Evolutionary conservation across 1,284 basidiomycete genomes (phyloP).

Genomic region (Ceratobasidium theobromae): DNA sequence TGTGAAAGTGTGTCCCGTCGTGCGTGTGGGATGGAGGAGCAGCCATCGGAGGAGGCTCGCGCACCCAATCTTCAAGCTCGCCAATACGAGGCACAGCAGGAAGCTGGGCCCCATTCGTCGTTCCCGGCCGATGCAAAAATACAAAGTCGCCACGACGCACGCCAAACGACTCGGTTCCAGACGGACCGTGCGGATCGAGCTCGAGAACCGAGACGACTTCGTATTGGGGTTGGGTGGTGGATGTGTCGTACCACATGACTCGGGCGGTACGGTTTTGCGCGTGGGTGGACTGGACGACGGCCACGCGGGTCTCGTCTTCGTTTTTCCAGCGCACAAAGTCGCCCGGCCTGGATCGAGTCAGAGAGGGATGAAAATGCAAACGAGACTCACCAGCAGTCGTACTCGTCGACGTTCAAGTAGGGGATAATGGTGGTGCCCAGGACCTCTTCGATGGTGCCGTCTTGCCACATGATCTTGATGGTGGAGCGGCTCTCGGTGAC

Average conservation of each 20-base stretch:
- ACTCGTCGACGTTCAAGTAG: conserved; percentile 80
- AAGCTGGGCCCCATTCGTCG: conserved; percentile 64
- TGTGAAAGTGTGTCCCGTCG: conserved; percentile 46
- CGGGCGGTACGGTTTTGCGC: conserved; percentile 40
- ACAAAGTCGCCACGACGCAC: conserved; percentile 83
- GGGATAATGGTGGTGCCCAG: conserved; percentile 71
- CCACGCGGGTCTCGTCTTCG: conserved; percentile 66
- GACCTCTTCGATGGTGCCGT: conserved; percentile 65
- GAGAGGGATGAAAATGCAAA: not conserved
- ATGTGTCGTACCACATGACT: conserved; percentile 38
- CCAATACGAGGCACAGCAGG: conserved; percentile 75
- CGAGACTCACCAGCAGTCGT: conserved; percentile 72
- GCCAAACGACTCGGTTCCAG: conserved; percentile 63
- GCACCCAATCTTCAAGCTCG: conserved; percentile 75
- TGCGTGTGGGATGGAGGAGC: conserved; percentile 41
- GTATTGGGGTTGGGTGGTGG: not conserved
- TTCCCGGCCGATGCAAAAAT: conserved; percentile 67
- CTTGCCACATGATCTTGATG: conserved; percentile 85
- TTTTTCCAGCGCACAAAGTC: conserved; percentile 87
- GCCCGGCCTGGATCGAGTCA: conserved; percentile 65
- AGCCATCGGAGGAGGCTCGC: conserved; percentile 53
- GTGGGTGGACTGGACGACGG: conserved; percentile 64
- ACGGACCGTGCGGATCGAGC: conserved; percentile 75
- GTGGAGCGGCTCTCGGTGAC: conserved; percentile 71
- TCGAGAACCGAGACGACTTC: conserved; percentile 77